Conservation (phyloP, 257 asterid species). For the Solanum corneliomulleri region DNA sequence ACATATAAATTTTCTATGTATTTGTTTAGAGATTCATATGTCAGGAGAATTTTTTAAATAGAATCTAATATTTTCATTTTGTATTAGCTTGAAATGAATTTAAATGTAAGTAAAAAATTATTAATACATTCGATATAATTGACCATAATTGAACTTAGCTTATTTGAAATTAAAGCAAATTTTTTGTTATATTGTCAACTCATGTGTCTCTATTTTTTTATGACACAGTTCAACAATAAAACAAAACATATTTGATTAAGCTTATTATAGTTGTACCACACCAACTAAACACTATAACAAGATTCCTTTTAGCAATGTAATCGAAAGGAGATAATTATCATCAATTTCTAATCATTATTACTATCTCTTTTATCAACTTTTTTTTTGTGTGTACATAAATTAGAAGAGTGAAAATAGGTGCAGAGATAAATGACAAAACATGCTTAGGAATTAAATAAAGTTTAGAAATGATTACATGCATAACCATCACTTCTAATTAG, state of each 20-base stretch:
- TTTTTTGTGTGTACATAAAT: neutral
- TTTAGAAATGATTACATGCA: neutral
- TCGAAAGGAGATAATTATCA: conserved; percentile 11
- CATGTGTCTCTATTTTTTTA: neutral
- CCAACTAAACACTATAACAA: conserved; percentile 15
- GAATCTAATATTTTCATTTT: neutral
- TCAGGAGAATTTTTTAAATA: neutral
- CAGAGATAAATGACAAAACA: conserved; percentile 1
- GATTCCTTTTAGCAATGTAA: conserved; percentile 8
- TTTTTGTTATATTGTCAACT: neutral
- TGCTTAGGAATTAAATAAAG: neutral
- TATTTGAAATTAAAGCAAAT: neutral
- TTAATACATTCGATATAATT: neutral
- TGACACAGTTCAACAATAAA: neutral
- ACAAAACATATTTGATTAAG: neutral
- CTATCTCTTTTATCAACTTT: neutral
- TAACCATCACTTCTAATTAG: neutral
- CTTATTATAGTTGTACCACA: conserved; percentile 2
- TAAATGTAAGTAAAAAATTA: neutral
- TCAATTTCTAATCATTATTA: conserved; percentile 28
- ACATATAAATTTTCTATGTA: neutral
- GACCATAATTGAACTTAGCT: neutral
- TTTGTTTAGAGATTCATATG: neutral
- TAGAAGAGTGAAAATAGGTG: neutral
- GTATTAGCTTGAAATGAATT: neutral